phyloP scores from a whole-genome alignment of 306 rosid genomes.

The Canavalia ensiformis region DNA sequence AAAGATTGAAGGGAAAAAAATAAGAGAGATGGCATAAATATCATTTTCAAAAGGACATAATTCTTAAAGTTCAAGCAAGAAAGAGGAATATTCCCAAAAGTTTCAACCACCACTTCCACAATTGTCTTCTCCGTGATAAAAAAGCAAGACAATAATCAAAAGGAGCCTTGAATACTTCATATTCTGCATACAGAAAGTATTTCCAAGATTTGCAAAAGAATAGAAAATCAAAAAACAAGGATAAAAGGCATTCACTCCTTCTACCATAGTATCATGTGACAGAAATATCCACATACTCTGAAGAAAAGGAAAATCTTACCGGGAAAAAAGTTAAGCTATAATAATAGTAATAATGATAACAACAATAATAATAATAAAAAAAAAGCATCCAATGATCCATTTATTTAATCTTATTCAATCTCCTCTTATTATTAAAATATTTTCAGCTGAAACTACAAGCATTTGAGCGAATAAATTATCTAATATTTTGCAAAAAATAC shows the following conservation, averaged over 20 bases:
- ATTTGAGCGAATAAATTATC: background rate
- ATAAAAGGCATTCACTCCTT: background rate
- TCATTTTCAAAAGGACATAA: constrained; percentile 23
- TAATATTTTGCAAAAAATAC: background rate
- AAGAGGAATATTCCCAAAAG: constrained; percentile 38
- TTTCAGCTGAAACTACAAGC: constrained; percentile 2
- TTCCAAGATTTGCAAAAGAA: constrained; percentile 1
- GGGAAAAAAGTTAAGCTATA: too few relatives aligned
- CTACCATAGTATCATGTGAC: background rate
- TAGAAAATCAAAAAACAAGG: background rate
- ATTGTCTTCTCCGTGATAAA: constrained; percentile 4
- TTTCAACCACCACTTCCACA: constrained; percentile 36
- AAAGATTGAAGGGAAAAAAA: background rate
- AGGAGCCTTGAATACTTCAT: constrained; percentile 7
- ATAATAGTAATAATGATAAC: too few relatives aligned
- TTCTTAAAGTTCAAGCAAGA: constrained; percentile 44
- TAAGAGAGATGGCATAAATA: background rate
- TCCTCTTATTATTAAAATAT: background rate
- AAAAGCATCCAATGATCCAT: background rate
- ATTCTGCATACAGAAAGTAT: background rate
- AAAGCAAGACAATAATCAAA: constrained; percentile 42
- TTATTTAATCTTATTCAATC: constrained; percentile 8
- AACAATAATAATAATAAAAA: too few relatives aligned
- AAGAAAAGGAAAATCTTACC: constrained; percentile 8
- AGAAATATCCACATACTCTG: constrained; percentile 28